Conservation (phyloP, 148 eudicot genomes). For the Rhododendron vialii region DNA sequence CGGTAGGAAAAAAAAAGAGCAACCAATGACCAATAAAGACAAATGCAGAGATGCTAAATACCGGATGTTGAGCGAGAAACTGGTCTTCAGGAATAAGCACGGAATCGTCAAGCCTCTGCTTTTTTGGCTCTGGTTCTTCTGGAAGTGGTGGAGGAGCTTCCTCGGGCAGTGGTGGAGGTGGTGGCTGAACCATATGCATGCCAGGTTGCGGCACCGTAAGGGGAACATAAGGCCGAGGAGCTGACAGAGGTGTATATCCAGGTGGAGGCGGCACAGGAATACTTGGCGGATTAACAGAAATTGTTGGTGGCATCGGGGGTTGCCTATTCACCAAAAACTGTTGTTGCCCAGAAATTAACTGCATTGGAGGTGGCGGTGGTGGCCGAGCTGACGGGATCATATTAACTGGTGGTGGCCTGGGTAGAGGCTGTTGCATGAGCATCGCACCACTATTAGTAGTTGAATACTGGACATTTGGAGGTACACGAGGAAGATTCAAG, state of each 20-base stretch:
- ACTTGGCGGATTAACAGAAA: slow-evolving; percentile 31
- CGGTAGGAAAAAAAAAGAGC: background rate
- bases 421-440: slow-evolving; percentile 31
- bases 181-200: slow-evolving; percentile 45
- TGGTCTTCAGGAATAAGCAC: slow-evolving; percentile 56
- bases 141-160: slow-evolving; percentile 74
- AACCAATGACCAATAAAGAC: background rate
- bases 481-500: slow-evolving; percentile 52
- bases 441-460: slow-evolving; percentile 31
- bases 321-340: slow-evolving; percentile 53
- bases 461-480: slow-evolving; percentile 39
- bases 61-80: slow-evolving; percentile 67
- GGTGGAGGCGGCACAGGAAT: slow-evolving; percentile 43
- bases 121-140: slow-evolving; percentile 70
- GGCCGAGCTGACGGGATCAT: slow-evolving; percentile 37
- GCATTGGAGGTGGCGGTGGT: slow-evolving; percentile 44
- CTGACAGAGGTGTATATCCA: slow-evolving; percentile 49
- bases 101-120: slow-evolving; percentile 56
- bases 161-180: slow-evolving; percentile 45
- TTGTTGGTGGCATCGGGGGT: slow-evolving; percentile 31
- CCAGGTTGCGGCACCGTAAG: slow-evolving; percentile 32
- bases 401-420: slow-evolving; percentile 32
- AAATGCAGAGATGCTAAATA: slow-evolving; percentile 16
- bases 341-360: slow-evolving; percentile 47
- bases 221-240: slow-evolving; percentile 43